Percentiles rank a stretch among this genome's conserved stretches.
phyloP scores from a whole-genome alignment of 805 yeast species.

The Wickerhamia fluorescens region DNA sequence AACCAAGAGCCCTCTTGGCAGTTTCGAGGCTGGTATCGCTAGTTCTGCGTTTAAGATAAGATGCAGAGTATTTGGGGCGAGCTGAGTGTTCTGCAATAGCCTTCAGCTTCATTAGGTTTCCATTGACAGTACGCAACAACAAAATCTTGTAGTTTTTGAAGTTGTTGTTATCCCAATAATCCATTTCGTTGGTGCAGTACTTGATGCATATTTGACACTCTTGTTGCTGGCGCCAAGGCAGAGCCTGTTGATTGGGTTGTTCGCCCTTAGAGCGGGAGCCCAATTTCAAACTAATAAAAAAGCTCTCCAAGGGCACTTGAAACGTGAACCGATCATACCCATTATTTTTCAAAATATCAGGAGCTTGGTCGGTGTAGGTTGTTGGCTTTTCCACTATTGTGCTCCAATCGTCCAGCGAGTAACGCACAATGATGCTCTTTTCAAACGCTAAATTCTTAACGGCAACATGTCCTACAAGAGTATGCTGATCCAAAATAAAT shows the following conservation, averaged over 20 bases:
- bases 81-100: conserved; percentile 12
- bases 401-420: conserved; percentile 74
- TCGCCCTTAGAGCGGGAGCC: conserved; percentile 1
- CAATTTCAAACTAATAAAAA: conserved; percentile 27
- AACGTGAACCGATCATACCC: conserved; percentile 68
- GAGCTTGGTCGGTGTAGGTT: conserved; percentile 48
- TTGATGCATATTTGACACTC: conserved; percentile 47
- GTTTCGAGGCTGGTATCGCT: conserved; percentile 19
- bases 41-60: conserved; percentile 26
- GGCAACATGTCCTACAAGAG: conserved; percentile 66
- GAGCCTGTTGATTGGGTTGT: conserved; percentile 3
- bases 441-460: conserved; percentile 68
- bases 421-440: conserved; percentile 63
- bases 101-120: not conserved
- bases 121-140: conserved; percentile 21
- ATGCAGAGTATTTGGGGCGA: conserved; percentile 34
- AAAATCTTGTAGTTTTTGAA: conserved; percentile 50
- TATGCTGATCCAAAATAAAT: conserved; percentile 50
- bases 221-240: too few relatives aligned
- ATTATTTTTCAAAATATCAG: conserved; percentile 40
- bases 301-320: conserved; percentile 43
- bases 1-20: conserved; percentile 4
- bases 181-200: conserved; percentile 42
- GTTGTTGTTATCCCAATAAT: conserved; percentile 75
- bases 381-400: conserved; percentile 68